Base-by-base conservation (phyloP, 805 yeast genomes). In the Yarrowia sp. region DNA sequence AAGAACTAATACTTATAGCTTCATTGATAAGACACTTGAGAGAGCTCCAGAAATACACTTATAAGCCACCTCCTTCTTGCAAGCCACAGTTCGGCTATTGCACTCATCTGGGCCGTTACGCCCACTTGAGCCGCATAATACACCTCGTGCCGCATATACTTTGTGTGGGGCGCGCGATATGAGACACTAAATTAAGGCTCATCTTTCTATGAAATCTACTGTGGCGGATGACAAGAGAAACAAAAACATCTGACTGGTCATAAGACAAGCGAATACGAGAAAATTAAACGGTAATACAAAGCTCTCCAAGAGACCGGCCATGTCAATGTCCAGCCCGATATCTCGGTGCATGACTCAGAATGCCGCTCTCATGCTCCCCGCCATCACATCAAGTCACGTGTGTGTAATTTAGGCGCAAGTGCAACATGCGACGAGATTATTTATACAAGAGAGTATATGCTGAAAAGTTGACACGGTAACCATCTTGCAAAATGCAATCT, bases 331-430 rank as follows among this genome's bases (percentile, higher is more conserved):
- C n/a, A n/a, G n/a, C n/a, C n/a, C n/a, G n/a, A n/a, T n/a, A n/a
- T n/a, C n/a, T n/a, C n/a, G n/a, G 9, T n/a, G 61, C 50, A 58
- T 58, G 50, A 43, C 50, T 56, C 63, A 56, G 20, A 24, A 24
- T 40, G 47, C 63, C 19, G 20, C 36, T 40, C 9, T 33, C 50
- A 42, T 42, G 49, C 40, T 34, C 49, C 40, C 39, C 50, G 40
- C 46, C 64, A 58, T 58, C 44, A 43, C 64, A 17, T 40, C 64
- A 58, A 39, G 36, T 42, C 64, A 58, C 64, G 64, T 58, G 64
- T 3, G 9, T 4, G 9, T 13, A 55, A 24, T 55, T 55, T 40
- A 55, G 61, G 61, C 61, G 61, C 61, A 55, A 55, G 36, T 24
- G 33, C 15, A 38, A 17, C 12, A 39, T 39, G 36, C 20, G 34